Evolutionary conservation across 1,284 basidiomycete species (phyloP).

Genomic region (Sanghuangporus baumii): DNA sequence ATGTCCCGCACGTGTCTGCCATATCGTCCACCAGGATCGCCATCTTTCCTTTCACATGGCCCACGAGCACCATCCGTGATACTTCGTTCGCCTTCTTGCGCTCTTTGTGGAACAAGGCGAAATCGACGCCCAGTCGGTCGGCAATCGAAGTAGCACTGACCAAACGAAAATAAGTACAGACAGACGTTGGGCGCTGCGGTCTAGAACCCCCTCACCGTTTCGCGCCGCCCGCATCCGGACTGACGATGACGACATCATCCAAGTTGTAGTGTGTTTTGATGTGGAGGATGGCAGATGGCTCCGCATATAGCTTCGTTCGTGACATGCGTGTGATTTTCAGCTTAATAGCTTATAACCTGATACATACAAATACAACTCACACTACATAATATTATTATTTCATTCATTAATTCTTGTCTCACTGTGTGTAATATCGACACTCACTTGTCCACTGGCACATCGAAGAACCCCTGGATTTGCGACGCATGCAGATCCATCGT

Average conservation of each 20-base stretch:
- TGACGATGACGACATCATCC: conserved; percentile 91
- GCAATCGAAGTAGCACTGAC: conserved; percentile 94
- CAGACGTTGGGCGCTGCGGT: conserved; percentile 10
- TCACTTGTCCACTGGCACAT: conserved; percentile 99
- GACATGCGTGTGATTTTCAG: conserved; percentile 25
- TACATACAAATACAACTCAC: conserved; percentile 49
- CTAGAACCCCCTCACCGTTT: conserved; percentile 70
- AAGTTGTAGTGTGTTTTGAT: conserved; percentile 90
- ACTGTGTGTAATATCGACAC: conserved; percentile 30
- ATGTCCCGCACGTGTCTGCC: conserved; percentile 98
- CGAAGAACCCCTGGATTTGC: conserved; percentile 99
- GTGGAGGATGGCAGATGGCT: conserved; percentile 94
- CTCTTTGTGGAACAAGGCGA: conserved; percentile 99
- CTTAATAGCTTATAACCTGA: conserved; percentile 18
- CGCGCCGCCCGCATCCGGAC: conserved; percentile 97
- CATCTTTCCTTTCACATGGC: conserved; percentile 87
- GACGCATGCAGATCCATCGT: conserved; percentile 98
- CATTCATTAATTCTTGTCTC: conserved; percentile 10
- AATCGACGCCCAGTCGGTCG: conserved; percentile 94
- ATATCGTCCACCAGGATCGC: conserved; percentile 99
- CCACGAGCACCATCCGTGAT: conserved; percentile 97
- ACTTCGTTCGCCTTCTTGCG: conserved; percentile 99
- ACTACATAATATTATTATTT: conserved; percentile 30
- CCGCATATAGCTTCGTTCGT: conserved; percentile 79
- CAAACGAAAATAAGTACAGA: neutral